Conservation (phyloP, 805 yeast species). For the Yarrowia deformans region DNA sequence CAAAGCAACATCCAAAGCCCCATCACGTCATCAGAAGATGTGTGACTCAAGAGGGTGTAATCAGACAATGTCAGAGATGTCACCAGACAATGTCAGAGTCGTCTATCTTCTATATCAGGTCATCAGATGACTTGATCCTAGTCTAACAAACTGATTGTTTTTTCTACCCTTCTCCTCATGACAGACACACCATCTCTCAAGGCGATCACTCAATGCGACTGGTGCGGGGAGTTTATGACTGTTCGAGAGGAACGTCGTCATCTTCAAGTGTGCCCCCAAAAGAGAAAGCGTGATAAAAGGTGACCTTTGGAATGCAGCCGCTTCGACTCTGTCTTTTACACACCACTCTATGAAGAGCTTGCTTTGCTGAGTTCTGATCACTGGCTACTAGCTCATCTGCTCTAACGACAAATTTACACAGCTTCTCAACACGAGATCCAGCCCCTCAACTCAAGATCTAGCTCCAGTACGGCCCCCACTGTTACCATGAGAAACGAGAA, state of each 20-base stretch:
- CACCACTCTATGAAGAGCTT: neutral
- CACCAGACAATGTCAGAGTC: too few species aligned
- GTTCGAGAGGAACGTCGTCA: constrained; percentile 14
- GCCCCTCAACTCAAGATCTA: too few species aligned
- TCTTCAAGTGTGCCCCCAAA: constrained; percentile 10
- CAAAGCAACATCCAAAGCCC: too few species aligned
- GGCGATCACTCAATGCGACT: constrained; percentile 23
- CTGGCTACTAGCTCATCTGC: neutral
- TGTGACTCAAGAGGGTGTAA: too few species aligned
- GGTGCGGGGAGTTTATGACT: constrained; percentile 23
- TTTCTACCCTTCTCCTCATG: neutral
- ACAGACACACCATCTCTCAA: neutral
- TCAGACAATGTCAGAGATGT: too few species aligned
- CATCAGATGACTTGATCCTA: too few species aligned
- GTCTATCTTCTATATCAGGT: too few species aligned
- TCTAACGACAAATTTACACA: neutral
- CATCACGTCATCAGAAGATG: too few species aligned
- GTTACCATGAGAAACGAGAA: neutral
- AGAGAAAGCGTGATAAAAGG: neutral
- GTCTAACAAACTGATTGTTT: too few species aligned
- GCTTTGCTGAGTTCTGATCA: neutral
- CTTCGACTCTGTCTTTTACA: neutral
- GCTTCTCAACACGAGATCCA: too few species aligned
- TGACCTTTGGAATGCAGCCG: neutral
- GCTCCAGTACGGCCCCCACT: too few species aligned